Conservation (phyloP, 371 early-diverging fungal genomes). For the Mortierella sp. region DNA sequence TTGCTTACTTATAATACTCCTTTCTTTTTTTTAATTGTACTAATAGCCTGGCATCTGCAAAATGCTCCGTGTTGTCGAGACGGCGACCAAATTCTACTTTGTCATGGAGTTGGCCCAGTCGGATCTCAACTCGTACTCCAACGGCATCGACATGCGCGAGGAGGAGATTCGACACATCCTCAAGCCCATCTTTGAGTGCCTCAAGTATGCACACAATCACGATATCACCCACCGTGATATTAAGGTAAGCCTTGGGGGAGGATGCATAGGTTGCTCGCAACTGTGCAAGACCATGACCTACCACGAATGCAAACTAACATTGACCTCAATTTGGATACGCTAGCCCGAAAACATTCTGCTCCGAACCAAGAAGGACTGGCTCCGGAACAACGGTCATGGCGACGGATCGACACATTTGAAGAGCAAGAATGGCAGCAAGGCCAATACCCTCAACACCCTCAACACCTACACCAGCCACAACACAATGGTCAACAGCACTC, state of each 20-base stretch:
- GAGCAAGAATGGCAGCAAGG: conserved; percentile 1
- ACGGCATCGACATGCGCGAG: conserved; percentile 56
- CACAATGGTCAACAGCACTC: conserved; percentile 4
- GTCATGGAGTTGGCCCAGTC: conserved; percentile 57
- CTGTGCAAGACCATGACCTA: background rate
- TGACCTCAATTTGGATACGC: background rate
- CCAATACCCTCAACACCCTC: background rate
- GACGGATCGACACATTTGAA: background rate
- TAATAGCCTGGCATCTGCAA: conserved; percentile 53
- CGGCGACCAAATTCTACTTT: conserved; percentile 54
- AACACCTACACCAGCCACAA: conserved; percentile 3
- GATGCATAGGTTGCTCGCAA: background rate
- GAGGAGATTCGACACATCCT: conserved; percentile 54
- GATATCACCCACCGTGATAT: conserved; percentile 56
- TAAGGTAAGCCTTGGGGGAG: conserved; percentile 27
- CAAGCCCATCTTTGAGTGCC: conserved; percentile 55
- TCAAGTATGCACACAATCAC: conserved; percentile 47
- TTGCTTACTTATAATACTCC: background rate
- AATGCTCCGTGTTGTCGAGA: conserved; percentile 52
- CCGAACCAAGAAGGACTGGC: conserved; percentile 44
- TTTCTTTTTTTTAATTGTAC: background rate
- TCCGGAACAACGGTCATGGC: conserved; percentile 18
- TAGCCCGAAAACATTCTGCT: conserved; percentile 56
- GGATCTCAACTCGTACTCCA: conserved; percentile 56
- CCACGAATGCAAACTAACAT: background rate